phyloP scores from a whole-genome alignment of 352 stramenopile genomes.

The Phytophthora boehmeriae region DNA sequence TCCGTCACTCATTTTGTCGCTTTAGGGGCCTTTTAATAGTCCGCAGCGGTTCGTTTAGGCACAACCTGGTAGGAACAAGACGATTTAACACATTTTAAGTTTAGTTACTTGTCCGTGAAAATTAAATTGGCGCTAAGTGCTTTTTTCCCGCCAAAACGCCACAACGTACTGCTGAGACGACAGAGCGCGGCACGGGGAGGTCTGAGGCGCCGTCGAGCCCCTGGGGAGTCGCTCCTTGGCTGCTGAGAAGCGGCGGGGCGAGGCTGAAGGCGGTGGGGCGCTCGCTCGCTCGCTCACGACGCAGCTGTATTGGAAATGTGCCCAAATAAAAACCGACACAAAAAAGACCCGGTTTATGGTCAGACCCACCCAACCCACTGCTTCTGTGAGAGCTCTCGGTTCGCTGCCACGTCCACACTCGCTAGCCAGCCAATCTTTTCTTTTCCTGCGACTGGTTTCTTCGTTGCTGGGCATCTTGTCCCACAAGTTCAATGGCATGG shows the following conservation, averaged over 20 bases:
- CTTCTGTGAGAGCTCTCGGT: slow-evolving; percentile 4
- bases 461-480: slow-evolving; percentile 2
- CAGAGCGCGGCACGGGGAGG: neutral
- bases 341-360: slow-evolving; percentile 6
- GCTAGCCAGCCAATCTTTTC: slow-evolving; percentile 49
- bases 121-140: neutral
- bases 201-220: no score
- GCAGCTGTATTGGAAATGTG: slow-evolving; percentile 30
- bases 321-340: slow-evolving; percentile 25
- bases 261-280: slow-evolving; percentile 22
- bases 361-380: slow-evolving; percentile 1
- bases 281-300: slow-evolving; percentile 1
- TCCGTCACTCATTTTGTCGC: slow-evolving; percentile 32
- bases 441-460: slow-evolving; percentile 34
- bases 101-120: no score
- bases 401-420: slow-evolving; percentile 36
- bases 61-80: neutral
- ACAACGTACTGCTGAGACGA: neutral
- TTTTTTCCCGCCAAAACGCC: neutral
- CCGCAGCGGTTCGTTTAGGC: no score
- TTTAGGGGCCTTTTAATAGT: neutral
- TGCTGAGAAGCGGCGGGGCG: no score
- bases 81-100: neutral
- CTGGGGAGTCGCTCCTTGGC: no score
- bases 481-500: neutral